Conservation (phyloP, 331 rosid genomes). For the Erythrophleum ivorense region DNA sequence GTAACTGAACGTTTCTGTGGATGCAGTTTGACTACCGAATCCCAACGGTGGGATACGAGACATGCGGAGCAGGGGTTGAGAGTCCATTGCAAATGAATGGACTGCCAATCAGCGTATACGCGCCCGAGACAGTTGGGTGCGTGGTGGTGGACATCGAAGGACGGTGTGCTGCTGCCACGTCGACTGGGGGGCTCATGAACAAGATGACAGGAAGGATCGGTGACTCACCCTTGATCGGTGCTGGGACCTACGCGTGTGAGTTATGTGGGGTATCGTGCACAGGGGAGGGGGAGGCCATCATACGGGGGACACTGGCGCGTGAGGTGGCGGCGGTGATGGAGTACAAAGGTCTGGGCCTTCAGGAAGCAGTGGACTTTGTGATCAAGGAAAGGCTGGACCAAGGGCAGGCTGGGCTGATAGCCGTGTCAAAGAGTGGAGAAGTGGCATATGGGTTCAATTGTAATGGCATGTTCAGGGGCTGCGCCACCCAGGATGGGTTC, state of each 20-base stretch:
- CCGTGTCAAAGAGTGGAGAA: constrained; percentile 78
- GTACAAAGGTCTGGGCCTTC: constrained; percentile 78
- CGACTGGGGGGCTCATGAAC: constrained; percentile 92
- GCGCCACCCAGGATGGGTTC: constrained; percentile 81
- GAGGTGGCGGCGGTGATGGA: constrained; percentile 97
- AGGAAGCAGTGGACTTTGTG: constrained; percentile 78
- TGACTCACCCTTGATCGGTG: constrained; percentile 87
- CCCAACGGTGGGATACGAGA: constrained; percentile 58
- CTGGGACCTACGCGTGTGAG: constrained; percentile 89
- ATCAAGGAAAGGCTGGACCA: constrained; percentile 75
- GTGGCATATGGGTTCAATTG: constrained; percentile 86
- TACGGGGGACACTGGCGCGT: constrained; percentile 88
- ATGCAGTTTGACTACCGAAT: constrained; percentile 82
- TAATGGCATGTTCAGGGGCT: constrained; percentile 86
- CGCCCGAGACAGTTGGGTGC: constrained; percentile 95
- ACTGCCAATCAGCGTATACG: constrained; percentile 76
- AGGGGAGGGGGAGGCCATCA: constrained; percentile 94
- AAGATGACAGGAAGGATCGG: constrained; percentile 84
- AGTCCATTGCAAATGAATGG: constrained; percentile 83
- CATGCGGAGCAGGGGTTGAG: constrained; percentile 60
- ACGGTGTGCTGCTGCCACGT: constrained; percentile 83
- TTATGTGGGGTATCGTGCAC: constrained; percentile 94
- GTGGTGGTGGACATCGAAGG: constrained; percentile 85
- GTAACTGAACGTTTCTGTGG: neutral
- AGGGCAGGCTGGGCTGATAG: constrained; percentile 88